Evolutionary conservation across 306 rosid genomes (phyloP).

Genomic region (Rubus idaeus): DNA sequence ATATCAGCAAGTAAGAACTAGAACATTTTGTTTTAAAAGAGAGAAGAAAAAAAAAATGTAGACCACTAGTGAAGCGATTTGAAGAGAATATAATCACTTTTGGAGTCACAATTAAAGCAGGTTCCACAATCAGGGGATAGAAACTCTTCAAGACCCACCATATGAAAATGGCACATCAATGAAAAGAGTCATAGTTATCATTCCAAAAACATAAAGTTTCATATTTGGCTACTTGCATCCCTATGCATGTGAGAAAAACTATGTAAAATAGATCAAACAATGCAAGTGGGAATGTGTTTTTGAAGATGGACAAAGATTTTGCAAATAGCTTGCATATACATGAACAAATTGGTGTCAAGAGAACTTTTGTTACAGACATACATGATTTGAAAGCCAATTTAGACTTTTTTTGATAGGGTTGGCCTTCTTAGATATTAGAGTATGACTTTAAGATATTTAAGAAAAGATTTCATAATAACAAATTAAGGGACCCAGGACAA

Average conservation of each 20-base stretch:
- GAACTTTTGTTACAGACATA: not conserved
- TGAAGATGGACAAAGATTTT: not conserved
- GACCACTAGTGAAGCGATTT: conserved; percentile 8
- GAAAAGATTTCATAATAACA: not conserved
- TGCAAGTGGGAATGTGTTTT: not conserved
- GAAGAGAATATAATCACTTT: conserved; percentile 24
- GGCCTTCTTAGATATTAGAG: not conserved
- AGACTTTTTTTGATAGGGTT: not conserved
- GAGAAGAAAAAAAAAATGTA: not conserved
- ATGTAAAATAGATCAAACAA: not conserved
- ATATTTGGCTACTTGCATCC: conserved; percentile 4
- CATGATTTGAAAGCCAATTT: not conserved
- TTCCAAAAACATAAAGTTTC: not conserved
- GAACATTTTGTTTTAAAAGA: not conserved
- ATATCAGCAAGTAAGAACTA: not conserved
- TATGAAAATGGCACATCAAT: not conserved
- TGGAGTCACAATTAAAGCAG: conserved; percentile 1
- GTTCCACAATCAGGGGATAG: conserved; percentile 26
- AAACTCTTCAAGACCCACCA: conserved; percentile 32
- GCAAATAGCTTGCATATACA: not conserved
- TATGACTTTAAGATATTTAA: not conserved
- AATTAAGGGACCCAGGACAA: conserved; percentile 2
- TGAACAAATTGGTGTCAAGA: not conserved
- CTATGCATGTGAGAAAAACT: not conserved
- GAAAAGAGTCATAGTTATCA: not conserved